Base-by-base conservation (phyloP, 2,329 filamentous ascomycete species). In the Exserohilum rostratum region DNA sequence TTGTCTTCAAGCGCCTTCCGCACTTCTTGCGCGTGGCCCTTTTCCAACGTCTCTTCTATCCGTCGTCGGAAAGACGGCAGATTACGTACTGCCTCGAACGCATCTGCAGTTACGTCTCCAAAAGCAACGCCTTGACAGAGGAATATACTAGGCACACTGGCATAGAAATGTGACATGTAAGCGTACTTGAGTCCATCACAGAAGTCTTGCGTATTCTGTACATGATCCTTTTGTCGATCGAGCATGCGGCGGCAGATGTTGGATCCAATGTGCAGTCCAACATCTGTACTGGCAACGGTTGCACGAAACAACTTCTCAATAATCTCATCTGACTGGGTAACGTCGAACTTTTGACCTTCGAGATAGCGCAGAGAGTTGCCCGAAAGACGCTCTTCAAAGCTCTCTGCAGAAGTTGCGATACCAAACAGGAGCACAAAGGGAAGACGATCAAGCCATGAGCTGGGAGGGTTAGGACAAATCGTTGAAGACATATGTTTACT, bases 151-250 rank as follows among this genome's bases (percentile, higher is more conserved):
- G 92, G 78, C 0, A 88, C 85, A 63, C 92, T 93, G 34, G 88
- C 89, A 64, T 91, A 93, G 68, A 90, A 93, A 70, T 92, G 89
- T 53, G 88, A 90, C 90, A 96, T 93, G 69, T 92, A 91, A 1
- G 88, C 86, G 75, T 93, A 95, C 84, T 91, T 71, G 2, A 92
- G 66, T 10, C 88, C 87, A 68, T 85, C 85, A 43, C 88, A 81
- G 68, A 93, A 90, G 7, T 85, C 84, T 52, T 90, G 87, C 13
- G 91, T 85, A 60, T 89, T 90, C 38, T 90, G 87, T 6, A 91
- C 85, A 67, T 93, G 89, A 63, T 93, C 88, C 60, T 84, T 84
- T 68, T 95, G 90, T 27, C 90, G 83, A 57, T 89, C 86, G 17
- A 93, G 77, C 58, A 91, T 80, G 65, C 80, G 83, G 35, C 81